Conservation (phyloP, 202 grass and related monocot genomes). For the Hordeum pubiflorum region DNA sequence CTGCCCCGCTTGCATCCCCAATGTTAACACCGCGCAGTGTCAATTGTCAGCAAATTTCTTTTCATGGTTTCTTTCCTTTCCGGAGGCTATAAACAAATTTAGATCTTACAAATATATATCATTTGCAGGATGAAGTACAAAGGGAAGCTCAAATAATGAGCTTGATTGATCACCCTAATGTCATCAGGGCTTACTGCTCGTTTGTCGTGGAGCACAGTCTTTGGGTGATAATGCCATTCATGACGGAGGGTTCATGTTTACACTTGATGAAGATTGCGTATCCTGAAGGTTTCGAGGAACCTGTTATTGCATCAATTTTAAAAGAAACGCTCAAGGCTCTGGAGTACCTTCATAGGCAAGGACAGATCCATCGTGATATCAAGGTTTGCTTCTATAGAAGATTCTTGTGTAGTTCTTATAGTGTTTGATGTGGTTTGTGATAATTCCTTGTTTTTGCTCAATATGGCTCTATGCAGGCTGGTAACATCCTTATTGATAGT, state of each 20-base stretch:
- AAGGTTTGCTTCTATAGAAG: constrained; percentile 50
- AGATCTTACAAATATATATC: constrained; percentile 9
- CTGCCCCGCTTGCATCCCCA: neutral
- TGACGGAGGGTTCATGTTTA: constrained; percentile 89
- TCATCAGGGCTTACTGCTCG: constrained; percentile 86
- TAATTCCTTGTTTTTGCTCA: constrained; percentile 13
- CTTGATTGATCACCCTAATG: constrained; percentile 89
- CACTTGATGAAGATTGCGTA: constrained; percentile 95
- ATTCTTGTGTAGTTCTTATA: neutral
- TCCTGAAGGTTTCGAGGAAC: constrained; percentile 91
- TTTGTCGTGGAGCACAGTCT: constrained; percentile 79
- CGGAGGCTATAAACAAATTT: constrained; percentile 4
- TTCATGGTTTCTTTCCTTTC: neutral
- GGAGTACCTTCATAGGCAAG: constrained; percentile 94
- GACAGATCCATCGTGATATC: constrained; percentile 93
- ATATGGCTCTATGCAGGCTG: constrained; percentile 51
- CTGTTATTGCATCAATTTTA: constrained; percentile 81
- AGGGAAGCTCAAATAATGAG: constrained; percentile 97
- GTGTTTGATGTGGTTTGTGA: neutral
- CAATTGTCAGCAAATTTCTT: neutral
- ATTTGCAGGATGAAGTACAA: constrained; percentile 80
- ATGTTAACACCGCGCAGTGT: neutral
- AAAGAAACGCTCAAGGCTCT: constrained; percentile 97
- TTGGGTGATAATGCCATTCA: constrained; percentile 99
- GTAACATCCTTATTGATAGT: constrained; percentile 92